A percentile compares a stretch with the other conserved stretches of the same genome.
Conservation (phyloP, 768 basidiomycete species). For the Auricularia sp. region DNA sequence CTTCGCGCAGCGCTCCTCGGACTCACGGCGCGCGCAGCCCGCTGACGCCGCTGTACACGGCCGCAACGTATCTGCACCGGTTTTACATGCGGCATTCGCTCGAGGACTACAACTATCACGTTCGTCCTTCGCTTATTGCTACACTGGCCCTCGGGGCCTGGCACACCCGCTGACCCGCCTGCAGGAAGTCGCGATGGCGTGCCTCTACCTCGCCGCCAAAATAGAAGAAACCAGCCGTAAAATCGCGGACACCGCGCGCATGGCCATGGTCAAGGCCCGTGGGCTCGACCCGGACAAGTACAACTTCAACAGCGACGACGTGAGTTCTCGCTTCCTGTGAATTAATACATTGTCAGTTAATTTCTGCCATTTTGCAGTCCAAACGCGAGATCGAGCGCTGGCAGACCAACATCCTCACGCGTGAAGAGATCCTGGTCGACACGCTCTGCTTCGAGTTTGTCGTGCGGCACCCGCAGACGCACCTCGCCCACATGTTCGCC, state of each 20-base stretch:
- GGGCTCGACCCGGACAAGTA: constrained; percentile 41
- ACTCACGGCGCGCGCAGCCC: constrained; percentile 36
- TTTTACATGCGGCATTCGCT: constrained; percentile 84
- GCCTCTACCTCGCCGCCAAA: constrained; percentile 84
- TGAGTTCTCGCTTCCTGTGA: too few relatives aligned
- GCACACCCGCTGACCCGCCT: constrained; percentile 8
- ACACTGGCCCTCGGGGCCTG: background rate
- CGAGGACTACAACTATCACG: constrained; percentile 74
- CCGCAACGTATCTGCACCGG: constrained; percentile 84
- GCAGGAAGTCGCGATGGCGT: constrained; percentile 76
- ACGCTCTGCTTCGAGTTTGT: constrained; percentile 81
- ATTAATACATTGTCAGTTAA: too few relatives aligned
- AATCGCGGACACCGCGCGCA: constrained; percentile 70
- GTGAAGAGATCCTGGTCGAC: constrained; percentile 71
- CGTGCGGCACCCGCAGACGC: constrained; percentile 64
- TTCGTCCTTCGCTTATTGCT: constrained; percentile 20
- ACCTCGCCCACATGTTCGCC: constrained; percentile 64
- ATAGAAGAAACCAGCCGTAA: constrained; percentile 85
- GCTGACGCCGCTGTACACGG: constrained; percentile 73
- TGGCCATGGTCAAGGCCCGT: constrained; percentile 58
- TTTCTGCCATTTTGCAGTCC: too few relatives aligned
- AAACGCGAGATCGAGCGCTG: constrained; percentile 53
- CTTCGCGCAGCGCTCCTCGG: constrained; percentile 1
- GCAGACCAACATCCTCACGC: constrained; percentile 55
- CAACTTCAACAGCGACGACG: background rate